These are phyloP conservation scores for Sporormia fimetaria DNA, from an alignment of 495 filamentous ascomycete genomes.

Conservation along the genomic window DNA sequence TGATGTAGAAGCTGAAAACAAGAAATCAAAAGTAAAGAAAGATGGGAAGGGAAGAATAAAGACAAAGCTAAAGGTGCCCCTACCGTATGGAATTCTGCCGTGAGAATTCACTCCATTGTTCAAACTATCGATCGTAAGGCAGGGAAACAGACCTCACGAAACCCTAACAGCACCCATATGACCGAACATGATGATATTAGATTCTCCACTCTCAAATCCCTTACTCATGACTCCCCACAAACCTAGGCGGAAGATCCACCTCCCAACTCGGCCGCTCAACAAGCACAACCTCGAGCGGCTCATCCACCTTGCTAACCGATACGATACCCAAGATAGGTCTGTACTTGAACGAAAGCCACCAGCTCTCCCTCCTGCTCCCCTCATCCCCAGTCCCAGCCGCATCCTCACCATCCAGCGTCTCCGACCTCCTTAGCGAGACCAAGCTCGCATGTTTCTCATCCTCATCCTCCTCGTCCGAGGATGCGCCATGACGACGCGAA, in stretches of 20 bases:
- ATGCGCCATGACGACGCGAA: neutral
- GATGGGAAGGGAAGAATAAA: no score
- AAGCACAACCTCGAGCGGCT: slow-evolving; percentile 63
- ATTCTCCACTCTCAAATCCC: no score
- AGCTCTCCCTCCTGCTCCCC: slow-evolving; percentile 31
- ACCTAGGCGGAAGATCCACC: slow-evolving; percentile 64
- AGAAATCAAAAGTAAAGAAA: no score
- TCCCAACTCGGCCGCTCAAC: slow-evolving; percentile 83
- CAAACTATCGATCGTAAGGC: no score
- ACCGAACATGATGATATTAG: neutral
- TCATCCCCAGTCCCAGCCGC: slow-evolving; percentile 14
- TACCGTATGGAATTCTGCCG: no score
- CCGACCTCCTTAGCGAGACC: slow-evolving; percentile 9
- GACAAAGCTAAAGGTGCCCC: no score
- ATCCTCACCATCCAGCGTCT: slow-evolving; percentile 3
- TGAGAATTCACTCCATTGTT: no score
- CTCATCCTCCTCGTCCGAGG: slow-evolving; percentile 13
- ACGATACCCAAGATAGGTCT: slow-evolving; percentile 82
- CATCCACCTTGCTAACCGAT: slow-evolving; percentile 40
- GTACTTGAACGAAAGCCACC: slow-evolving; percentile 85
- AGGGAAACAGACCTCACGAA: slow-evolving; percentile 1
- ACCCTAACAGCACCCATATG: neutral
- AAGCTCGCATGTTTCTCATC: slow-evolving; percentile 8
- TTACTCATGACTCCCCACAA: slow-evolving; percentile 25
- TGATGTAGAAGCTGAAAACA: no score